A percentile compares a stretch with the other conserved stretches of the same genome.
phyloP scores from a whole-genome alignment of 768 basidiomycete species.

The Lanmaoa pseudosensibilis region DNA sequence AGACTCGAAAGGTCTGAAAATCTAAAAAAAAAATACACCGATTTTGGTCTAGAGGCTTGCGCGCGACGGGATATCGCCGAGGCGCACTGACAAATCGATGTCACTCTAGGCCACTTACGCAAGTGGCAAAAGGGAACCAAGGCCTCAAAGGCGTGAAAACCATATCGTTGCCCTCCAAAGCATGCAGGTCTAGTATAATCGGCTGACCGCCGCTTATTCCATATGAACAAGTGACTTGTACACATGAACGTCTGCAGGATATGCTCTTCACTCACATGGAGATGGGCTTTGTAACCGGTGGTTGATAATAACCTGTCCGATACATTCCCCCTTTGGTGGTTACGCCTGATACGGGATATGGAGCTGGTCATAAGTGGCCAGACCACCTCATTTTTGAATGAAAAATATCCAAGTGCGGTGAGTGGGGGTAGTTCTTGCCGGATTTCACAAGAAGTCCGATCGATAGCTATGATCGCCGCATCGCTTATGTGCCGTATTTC shows the following conservation, averaged over 20 bases:
- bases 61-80: conserved; percentile 16
- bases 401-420: conserved; percentile 26
- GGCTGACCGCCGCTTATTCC: conserved; percentile 9
- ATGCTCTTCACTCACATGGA: conserved; percentile 8
- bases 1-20: background rate
- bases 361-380: conserved; percentile 6
- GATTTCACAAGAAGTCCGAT: conserved; percentile 19
- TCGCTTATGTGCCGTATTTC: conserved; percentile 11
- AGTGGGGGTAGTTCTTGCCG: conserved; percentile 6
- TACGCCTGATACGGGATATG: conserved; percentile 17
- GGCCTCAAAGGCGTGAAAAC: background rate
- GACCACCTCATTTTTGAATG: conserved; percentile 21
- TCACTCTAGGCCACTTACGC: conserved; percentile 6
- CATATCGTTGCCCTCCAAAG: background rate
- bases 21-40: conserved; percentile 6
- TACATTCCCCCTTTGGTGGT: conserved; percentile 4
- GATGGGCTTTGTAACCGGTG: conserved; percentile 9
- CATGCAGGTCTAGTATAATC: background rate
- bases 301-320: conserved; percentile 4
- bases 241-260: background rate
- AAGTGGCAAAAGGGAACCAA: conserved; percentile 1
- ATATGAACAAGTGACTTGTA: background rate
- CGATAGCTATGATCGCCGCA: conserved; percentile 27
- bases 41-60: conserved; percentile 4
- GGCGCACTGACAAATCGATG: conserved; percentile 4